Conservation (phyloP, 2,329 filamentous ascomycete genomes). For the Cytospora chrysosperma region DNA sequence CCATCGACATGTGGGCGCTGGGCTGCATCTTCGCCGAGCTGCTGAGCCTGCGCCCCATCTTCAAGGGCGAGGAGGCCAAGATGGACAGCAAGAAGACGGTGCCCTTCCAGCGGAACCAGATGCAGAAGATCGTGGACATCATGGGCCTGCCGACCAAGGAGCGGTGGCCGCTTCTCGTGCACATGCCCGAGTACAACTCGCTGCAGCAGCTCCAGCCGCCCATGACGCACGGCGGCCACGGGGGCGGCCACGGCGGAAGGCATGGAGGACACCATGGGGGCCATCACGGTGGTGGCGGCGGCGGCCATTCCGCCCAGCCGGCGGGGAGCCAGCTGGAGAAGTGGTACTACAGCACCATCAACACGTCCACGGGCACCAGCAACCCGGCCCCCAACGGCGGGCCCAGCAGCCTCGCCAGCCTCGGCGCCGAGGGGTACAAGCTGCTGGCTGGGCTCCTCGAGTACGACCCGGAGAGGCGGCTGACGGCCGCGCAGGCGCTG, state of each 20-base stretch:
- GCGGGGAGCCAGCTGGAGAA: conserved; percentile 64
- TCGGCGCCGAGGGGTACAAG: conserved; percentile 76
- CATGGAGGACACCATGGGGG: conserved; percentile 41
- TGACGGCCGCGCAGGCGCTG: conserved; percentile 86
- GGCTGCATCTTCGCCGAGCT: conserved; percentile 98
- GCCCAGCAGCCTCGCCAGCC: conserved; percentile 50
- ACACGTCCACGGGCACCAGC: conserved; percentile 52
- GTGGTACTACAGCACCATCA: conserved; percentile 74
- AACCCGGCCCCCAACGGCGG: conserved; percentile 40
- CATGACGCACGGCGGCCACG: conserved; percentile 38
- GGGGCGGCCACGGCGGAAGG: not conserved
- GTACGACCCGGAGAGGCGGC: conserved; percentile 85
- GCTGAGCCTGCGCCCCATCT: conserved; percentile 85
- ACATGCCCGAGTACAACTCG: conserved; percentile 84
- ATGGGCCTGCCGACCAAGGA: conserved; percentile 88
- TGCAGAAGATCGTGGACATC: conserved; percentile 98
- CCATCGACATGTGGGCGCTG: conserved; percentile 95
- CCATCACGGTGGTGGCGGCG: conserved; percentile 46
- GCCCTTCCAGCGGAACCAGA: conserved; percentile 95
- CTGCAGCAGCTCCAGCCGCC: conserved; percentile 57
- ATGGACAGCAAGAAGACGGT: conserved; percentile 98
- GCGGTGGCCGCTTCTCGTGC: conserved; percentile 77
- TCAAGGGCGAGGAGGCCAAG: conserved; percentile 98
- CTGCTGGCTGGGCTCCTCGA: conserved; percentile 81
- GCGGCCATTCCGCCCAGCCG: conserved; percentile 26